Conservation (phyloP, 192 early-diverging fungal genomes). For the Coemansia sp. region DNA sequence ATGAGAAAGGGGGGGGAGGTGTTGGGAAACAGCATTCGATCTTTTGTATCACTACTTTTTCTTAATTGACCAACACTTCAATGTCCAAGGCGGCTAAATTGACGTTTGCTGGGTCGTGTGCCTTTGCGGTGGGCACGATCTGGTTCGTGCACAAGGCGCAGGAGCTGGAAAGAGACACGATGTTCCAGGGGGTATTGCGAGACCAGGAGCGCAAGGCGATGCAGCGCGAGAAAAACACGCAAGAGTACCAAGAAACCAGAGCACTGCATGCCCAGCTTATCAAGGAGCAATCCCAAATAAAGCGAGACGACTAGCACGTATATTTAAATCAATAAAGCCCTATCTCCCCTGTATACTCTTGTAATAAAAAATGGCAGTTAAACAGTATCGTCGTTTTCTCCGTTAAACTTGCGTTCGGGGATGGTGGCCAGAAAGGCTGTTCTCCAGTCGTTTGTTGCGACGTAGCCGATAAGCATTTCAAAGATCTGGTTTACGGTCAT, state of each 20-base stretch:
- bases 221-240: slow-evolving; percentile 44
- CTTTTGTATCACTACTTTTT: background rate
- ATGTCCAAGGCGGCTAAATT: slow-evolving; percentile 49
- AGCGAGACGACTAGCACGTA: background rate
- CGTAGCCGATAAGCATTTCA: slow-evolving; percentile 80
- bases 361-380: no score
- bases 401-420: slow-evolving; percentile 83
- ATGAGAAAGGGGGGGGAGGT: background rate
- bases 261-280: slow-evolving; percentile 42
- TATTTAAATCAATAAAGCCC: background rate
- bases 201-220: slow-evolving; percentile 43
- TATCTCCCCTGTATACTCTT: no score
- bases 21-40: background rate
- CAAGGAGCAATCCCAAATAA: slow-evolving; percentile 27
- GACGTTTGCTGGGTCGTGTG: slow-evolving; percentile 42
- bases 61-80: background rate
- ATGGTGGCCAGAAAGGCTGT: slow-evolving; percentile 86
- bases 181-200: slow-evolving; percentile 49
- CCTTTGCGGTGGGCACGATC: slow-evolving; percentile 40
- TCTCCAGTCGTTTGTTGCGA: slow-evolving; percentile 80
- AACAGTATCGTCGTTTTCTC: no score
- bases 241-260: slow-evolving; percentile 42
- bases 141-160: slow-evolving; percentile 48
- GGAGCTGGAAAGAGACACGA: slow-evolving; percentile 32
- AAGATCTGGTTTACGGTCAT: slow-evolving; percentile 95